Evolutionary conservation across 129 eudicot genomes (phyloP).

Genomic region (Lactuca saligna): DNA sequence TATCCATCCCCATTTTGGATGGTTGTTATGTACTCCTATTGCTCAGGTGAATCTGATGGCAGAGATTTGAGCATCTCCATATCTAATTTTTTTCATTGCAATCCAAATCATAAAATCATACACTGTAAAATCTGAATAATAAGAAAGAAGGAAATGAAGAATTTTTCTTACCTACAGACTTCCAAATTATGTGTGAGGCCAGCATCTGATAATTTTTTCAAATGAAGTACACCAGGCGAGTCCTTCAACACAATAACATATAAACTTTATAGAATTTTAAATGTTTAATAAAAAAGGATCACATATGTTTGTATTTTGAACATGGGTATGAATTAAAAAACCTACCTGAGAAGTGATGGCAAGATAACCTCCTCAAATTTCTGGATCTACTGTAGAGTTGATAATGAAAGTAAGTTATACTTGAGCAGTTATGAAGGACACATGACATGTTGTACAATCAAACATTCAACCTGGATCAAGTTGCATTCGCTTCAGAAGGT

Average conservation of each 20-base stretch:
- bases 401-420: no score
- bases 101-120: not conserved
- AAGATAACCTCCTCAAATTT: conserved; percentile 79
- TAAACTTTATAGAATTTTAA: conserved; percentile 4
- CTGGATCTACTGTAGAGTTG: conserved; percentile 57
- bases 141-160: conserved; percentile 11
- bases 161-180: not conserved
- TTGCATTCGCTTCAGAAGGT: no score
- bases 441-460: no score
- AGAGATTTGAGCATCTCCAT: conserved; percentile 53
- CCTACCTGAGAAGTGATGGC: conserved; percentile 84
- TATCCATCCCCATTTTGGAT: conserved; percentile 13
- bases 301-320: not conserved
- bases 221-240: conserved; percentile 75
- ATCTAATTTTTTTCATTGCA: conserved; percentile 38
- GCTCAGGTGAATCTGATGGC: conserved; percentile 89
- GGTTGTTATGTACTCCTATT: conserved; percentile 73
- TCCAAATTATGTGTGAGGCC: no score
- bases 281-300: not conserved
- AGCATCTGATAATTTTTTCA: conserved; percentile 67
- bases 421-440: no score
- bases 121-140: not conserved
- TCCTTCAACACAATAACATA: conserved; percentile 54
- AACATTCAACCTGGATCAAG: no score
- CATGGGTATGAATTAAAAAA: not conserved